phyloP scores from a whole-genome alignment of 352 stramenopile species.

The Pythium rishiriense region DNA sequence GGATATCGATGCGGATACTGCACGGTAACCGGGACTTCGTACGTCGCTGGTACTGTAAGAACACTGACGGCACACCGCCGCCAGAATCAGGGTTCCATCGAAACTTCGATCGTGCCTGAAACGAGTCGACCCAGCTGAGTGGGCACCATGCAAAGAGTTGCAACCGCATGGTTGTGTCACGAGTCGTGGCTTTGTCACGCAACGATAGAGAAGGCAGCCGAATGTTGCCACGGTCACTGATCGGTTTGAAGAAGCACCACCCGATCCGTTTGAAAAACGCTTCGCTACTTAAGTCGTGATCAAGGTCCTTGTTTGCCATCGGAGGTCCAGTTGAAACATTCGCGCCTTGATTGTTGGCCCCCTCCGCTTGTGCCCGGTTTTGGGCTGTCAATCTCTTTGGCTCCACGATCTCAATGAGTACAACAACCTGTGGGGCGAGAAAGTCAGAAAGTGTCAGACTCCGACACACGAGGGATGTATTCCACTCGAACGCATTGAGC shows the following conservation, averaged over 20 bases:
- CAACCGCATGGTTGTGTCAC: constrained; percentile 27
- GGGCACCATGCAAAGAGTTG: constrained; percentile 61
- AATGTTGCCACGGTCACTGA: constrained; percentile 48
- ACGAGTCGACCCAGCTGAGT: constrained; percentile 64
- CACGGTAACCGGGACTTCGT: constrained; percentile 28
- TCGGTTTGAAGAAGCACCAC: constrained; percentile 65
- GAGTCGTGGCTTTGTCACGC: neutral
- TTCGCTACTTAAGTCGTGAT: constrained; percentile 3
- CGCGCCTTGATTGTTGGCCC: neutral
- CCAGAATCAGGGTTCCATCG: constrained; percentile 30
- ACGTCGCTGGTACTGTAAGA: constrained; percentile 65
- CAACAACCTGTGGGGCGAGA: constrained; percentile 37
- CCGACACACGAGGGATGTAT: constrained; percentile 9
- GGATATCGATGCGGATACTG: constrained; percentile 43
- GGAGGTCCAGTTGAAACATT: neutral
- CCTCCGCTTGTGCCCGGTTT: neutral
- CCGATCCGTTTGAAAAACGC: constrained; percentile 30
- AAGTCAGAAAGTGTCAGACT: constrained; percentile 28
- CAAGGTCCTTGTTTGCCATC: neutral
- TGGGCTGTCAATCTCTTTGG: constrained; percentile 7
- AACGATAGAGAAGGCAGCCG: constrained; percentile 29
- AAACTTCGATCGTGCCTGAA: constrained; percentile 56
- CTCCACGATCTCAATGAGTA: constrained; percentile 66
- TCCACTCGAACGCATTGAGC: constrained; percentile 49
- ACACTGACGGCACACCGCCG: constrained; percentile 44